Conservation (phyloP, 768 basidiomycete species). For the Lactarius indigo region DNA sequence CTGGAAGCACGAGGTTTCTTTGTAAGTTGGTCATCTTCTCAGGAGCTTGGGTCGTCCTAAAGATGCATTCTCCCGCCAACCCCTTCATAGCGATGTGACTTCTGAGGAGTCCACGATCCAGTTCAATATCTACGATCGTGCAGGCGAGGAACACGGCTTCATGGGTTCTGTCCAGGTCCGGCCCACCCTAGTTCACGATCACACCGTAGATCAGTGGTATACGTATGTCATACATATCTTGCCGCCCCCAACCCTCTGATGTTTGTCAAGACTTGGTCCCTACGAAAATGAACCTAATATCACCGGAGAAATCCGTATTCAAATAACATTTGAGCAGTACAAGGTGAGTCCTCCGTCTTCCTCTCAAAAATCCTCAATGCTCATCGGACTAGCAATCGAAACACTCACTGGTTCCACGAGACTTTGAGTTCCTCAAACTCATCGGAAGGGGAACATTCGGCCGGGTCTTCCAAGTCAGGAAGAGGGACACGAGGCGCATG, state of each 20-base stretch:
- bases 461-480: slow-evolving; percentile 98
- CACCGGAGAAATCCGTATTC: slow-evolving; percentile 90
- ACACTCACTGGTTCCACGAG: slow-evolving; percentile 84
- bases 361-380: background rate
- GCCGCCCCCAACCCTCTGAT: slow-evolving; percentile 4
- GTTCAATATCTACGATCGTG: slow-evolving; percentile 89
- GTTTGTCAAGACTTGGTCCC: slow-evolving; percentile 54
- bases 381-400: slow-evolving; percentile 52
- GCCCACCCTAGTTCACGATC: slow-evolving; percentile 87
- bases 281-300: slow-evolving; percentile 72
- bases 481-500: slow-evolving; percentile 95
- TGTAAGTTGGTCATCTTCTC: slow-evolving; percentile 57
- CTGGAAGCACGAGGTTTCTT: slow-evolving; percentile 99
- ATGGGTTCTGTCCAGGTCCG: slow-evolving; percentile 90
- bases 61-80: slow-evolving; percentile 3
- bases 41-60: background rate
- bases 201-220: slow-evolving; percentile 96
- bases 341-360: slow-evolving; percentile 54
- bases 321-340: slow-evolving; percentile 89
- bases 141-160: slow-evolving; percentile 80
- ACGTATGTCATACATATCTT: slow-evolving; percentile 54
- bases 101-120: slow-evolving; percentile 79
- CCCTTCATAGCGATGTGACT: slow-evolving; percentile 78
- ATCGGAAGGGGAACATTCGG: slow-evolving; percentile 99
- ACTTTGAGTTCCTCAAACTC: slow-evolving; percentile 98